Conservation (phyloP, 129 eudicot species). For the Pittosporum tobira region DNA sequence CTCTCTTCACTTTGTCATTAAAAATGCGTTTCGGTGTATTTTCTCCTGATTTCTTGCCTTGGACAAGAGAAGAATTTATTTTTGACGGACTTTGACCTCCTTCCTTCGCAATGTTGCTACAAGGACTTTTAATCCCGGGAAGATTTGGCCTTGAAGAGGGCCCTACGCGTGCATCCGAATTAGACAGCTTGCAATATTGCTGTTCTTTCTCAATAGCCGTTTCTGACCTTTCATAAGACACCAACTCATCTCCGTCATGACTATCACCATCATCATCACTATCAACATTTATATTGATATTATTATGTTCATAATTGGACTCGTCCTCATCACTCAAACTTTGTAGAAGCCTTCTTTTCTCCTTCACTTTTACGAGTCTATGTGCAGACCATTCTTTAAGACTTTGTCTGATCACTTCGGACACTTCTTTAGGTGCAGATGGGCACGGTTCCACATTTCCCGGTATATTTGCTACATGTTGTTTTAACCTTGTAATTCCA, state of each 20-base stretch:
- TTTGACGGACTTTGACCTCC: constrained; percentile 5
- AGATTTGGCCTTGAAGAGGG: constrained; percentile 7
- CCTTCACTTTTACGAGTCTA: constrained; percentile 1
- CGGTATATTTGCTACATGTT: constrained; percentile 9
- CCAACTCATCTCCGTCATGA: constrained; percentile 3
- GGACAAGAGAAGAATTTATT: background rate
- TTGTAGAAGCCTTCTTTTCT: constrained; percentile 1
- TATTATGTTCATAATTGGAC: background rate
- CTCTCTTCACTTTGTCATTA: background rate
- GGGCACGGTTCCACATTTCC: constrained; percentile 13
- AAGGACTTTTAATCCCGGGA: background rate
- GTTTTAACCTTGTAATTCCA: constrained; percentile 11
- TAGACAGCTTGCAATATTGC: background rate
- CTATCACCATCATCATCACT: background rate
- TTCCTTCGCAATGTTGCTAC: background rate
- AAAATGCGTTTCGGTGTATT: background rate
- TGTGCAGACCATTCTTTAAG: constrained; percentile 2
- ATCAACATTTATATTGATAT: background rate
- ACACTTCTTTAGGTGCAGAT: constrained; percentile 11
- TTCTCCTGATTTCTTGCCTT: constrained; percentile 4
- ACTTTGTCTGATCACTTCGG: constrained; percentile 4
- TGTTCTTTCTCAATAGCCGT: background rate
- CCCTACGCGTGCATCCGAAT: background rate
- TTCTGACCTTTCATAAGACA: background rate
- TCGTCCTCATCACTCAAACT: constrained; percentile 3